Base-by-base conservation (phyloP, 768 basidiomycete genomes). In the Trametes meyenii region DNA sequence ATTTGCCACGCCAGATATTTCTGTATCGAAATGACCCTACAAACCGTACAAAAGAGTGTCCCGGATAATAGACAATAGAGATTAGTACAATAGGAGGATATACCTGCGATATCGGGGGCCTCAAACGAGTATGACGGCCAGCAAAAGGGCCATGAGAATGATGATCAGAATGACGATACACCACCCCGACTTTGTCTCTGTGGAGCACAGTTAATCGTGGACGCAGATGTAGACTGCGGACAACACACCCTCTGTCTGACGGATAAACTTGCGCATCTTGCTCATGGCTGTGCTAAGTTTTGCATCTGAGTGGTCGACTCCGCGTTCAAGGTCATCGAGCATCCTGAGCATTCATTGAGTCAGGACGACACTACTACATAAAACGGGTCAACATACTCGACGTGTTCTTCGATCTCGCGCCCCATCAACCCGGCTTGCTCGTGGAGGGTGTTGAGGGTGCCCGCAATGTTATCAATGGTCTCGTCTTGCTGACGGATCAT, bases 341-440 rank as follows among this genome's bases (percentile, higher is more conserved):
- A 98, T 85, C 69, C 96, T 97, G 24, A n/a, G 5, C 23, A 12
- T 26, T 2, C 12, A 4, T 0, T 2, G 53, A 35, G 29, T 19
- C 14, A 61, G 38, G 44, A 21, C 40, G 6, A 17, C 5, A 1
- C 1, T 14, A 21, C 11, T 46, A 53, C 29, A 58, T 36, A 21
- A 29, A 74, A 48, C 19, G 19, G 38, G 36, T 2, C 51, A 62
- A 68, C 85, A 64, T 63, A 96, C 96, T 93, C 92, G 66, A 89
- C 92, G 69, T 99, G 97, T 71, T 96, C 94, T 10, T 73, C 78
- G 51, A 98, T 92, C 71, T 99, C 97, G 59, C 85, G 86, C 0
- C 96, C 96, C 86, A 99, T 99, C 35, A 98, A 78, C 12, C 89
- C 90, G 0, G 97, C 97, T 75, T 98, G 97, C 64, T 92, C 88